Evolutionary conservation across 345 rosid genomes (phyloP).

Genomic region (Syzygium aqueum): DNA sequence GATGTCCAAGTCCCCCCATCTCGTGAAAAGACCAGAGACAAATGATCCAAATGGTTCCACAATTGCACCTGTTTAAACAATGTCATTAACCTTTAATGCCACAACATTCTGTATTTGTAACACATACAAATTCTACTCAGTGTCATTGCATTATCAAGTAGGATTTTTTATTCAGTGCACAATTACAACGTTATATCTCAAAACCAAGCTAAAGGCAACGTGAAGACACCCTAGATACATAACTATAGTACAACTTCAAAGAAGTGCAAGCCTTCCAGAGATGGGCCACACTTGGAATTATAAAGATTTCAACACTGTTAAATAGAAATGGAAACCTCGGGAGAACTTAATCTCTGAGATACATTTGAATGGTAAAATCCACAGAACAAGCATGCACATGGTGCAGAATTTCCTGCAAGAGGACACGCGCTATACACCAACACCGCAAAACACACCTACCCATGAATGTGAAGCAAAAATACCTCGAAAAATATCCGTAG

Average conservation of each 20-base stretch:
- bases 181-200: background rate
- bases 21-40: slow-evolving; percentile 61
- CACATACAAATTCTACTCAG: background rate
- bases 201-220: background rate
- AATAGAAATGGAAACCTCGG: background rate
- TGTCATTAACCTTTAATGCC: background rate
- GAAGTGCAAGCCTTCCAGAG: background rate
- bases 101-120: background rate
- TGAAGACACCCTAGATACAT: background rate
- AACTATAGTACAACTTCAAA: background rate
- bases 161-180: background rate
- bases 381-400: background rate
- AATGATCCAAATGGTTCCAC: slow-evolving; percentile 83
- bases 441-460: background rate
- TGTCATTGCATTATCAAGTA: background rate
- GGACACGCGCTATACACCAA: background rate
- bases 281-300: background rate
- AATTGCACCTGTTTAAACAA: slow-evolving; percentile 45
- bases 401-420: background rate
- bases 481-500: background rate
- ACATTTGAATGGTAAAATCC: background rate
- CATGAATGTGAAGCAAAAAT: background rate
- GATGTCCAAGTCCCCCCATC: slow-evolving; percentile 73
- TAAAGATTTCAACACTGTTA: background rate
- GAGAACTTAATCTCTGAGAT: background rate